A percentile compares a stretch with the other conserved stretches of the same genome.
These are phyloP conservation scores for Ottelia alismoides DNA, from an alignment of 106 monocot species.

Conservation along the genomic window DNA sequence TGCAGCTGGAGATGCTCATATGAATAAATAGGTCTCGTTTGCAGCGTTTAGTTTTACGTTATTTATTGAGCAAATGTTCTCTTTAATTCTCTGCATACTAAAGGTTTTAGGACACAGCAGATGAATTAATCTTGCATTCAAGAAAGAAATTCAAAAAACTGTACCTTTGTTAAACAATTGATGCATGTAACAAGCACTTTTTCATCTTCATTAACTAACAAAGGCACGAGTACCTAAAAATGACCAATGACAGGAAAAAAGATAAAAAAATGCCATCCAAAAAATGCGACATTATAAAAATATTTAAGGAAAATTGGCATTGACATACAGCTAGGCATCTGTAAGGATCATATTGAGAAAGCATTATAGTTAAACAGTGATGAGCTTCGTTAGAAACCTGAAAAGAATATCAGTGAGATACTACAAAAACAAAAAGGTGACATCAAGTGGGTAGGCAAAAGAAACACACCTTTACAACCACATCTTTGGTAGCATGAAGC, in stretches of 20 bases:
- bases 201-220: conserved; percentile 88
- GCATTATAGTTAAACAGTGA: conserved; percentile 48
- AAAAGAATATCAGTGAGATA: background rate
- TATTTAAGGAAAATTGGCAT: background rate
- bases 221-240: conserved; percentile 70
- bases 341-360: conserved; percentile 78
- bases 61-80: too few relatives aligned
- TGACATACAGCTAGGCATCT: conserved; percentile 85
- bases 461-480: conserved; percentile 49
- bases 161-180: too few relatives aligned
- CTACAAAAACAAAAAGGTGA: conserved; percentile 5
- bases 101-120: too few relatives aligned
- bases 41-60: too few relatives aligned
- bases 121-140: too few relatives aligned
- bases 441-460: background rate
- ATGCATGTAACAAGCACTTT: conserved; percentile 89
- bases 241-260: conserved; percentile 1
- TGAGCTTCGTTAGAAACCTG: conserved; percentile 94
- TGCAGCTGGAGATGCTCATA: too few relatives aligned
- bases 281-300: background rate
- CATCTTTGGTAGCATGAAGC: conserved; percentile 65
- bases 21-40: too few relatives aligned
- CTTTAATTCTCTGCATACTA: too few relatives aligned
- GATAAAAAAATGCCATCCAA: background rate
- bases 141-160: too few relatives aligned